Conservation (phyloP, 2,329 filamentous ascomycete genomes). For the Fusarium irregulare region DNA sequence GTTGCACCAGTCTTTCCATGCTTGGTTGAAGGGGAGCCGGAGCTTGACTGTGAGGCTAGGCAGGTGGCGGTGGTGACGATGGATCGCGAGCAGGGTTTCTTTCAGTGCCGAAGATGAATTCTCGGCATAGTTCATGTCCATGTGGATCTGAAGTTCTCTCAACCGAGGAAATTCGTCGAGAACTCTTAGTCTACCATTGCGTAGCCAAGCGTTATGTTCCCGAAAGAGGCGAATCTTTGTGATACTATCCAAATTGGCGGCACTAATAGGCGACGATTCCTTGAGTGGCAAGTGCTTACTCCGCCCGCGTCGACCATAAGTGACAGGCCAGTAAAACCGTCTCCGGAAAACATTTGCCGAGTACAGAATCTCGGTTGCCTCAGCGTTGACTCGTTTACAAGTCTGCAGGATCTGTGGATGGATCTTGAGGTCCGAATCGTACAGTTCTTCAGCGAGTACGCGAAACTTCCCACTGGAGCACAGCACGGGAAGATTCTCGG, state of each 20-base stretch:
- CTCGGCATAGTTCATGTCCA: background rate
- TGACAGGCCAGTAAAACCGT: conserved; percentile 5
- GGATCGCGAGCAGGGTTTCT: background rate
- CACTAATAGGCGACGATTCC: conserved; percentile 12
- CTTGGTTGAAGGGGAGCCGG: background rate
- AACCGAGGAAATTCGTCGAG: conserved; percentile 11
- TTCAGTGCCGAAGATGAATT: background rate
- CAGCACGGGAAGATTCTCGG: background rate
- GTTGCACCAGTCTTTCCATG: conserved; percentile 4
- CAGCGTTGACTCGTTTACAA: conserved; percentile 16
- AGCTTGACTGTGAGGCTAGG: background rate
- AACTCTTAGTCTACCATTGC: background rate
- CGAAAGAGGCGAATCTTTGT: conserved; percentile 1
- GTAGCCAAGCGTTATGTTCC: conserved; percentile 3
- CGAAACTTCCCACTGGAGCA: conserved; percentile 1
- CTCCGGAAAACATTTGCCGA: conserved; percentile 15
- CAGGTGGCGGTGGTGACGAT: background rate
- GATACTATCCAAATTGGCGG: conserved; percentile 3
- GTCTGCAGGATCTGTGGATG: conserved; percentile 9
- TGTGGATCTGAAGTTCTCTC: conserved; percentile 13
- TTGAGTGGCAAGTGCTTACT: background rate
- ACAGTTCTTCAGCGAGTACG: background rate
- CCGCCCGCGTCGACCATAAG: background rate
- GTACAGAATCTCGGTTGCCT: conserved; percentile 18
- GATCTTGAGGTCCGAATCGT: background rate